Conservation (phyloP, 1,284 basidiomycete species). For the Tylopilus orsonianus region DNA sequence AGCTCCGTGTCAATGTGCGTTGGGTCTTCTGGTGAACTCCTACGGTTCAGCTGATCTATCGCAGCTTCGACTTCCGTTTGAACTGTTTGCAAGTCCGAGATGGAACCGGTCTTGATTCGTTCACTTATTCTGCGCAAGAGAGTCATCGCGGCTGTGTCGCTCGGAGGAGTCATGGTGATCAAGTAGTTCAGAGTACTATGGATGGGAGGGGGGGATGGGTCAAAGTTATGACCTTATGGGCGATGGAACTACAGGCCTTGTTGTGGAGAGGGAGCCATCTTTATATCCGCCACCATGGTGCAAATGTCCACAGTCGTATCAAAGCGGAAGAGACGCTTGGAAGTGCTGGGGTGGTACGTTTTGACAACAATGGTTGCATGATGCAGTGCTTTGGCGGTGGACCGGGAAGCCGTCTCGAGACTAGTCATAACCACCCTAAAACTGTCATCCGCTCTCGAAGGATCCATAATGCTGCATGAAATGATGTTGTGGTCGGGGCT, state of each 20-base stretch:
- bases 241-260: not conserved
- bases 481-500: no score
- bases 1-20: slow-evolving; percentile 1
- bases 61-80: slow-evolving; percentile 19
- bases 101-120: slow-evolving; percentile 13
- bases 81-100: slow-evolving; percentile 8
- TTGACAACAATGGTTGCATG: slow-evolving; percentile 12
- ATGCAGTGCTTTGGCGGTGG: not conserved
- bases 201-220: not conserved
- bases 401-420: slow-evolving; percentile 11
- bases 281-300: slow-evolving; percentile 21
- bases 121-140: slow-evolving; percentile 6
- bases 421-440: no score
- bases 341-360: slow-evolving; percentile 8
- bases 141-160: not conserved
- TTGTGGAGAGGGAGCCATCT: slow-evolving; percentile 5
- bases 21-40: not conserved
- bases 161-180: slow-evolving; percentile 15
- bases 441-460: no score
- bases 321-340: slow-evolving; percentile 26
- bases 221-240: not conserved
- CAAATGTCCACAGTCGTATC: slow-evolving; percentile 4
- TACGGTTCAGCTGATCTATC: slow-evolving; percentile 9
- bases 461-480: no score
- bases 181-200: not conserved